These are phyloP conservation scores for Lepiota brunneoincarnata DNA, from an alignment of 768 basidiomycete genomes.

Conservation along the genomic window DNA sequence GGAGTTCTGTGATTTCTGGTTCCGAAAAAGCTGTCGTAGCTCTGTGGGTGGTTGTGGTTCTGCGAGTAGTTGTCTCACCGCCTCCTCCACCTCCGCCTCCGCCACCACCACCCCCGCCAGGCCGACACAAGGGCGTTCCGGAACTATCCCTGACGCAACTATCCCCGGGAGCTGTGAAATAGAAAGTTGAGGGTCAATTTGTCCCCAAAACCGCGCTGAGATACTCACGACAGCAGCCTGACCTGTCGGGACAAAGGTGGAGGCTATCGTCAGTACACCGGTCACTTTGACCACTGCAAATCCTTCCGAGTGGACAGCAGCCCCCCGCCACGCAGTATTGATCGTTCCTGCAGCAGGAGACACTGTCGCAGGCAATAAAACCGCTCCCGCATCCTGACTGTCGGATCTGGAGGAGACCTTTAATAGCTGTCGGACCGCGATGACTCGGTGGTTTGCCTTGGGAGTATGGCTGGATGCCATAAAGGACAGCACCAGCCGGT, in stretches of 20 bases:
- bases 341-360: background rate
- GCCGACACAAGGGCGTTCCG: background rate
- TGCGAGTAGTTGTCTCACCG: background rate
- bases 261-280: background rate
- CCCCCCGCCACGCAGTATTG: background rate
- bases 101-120: too few relatives aligned
- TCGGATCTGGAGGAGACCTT: constrained; percentile 6
- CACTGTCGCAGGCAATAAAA: background rate
- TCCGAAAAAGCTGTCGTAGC: too few relatives aligned
- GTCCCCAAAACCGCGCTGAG: too few relatives aligned
- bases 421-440: background rate
- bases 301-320: constrained; percentile 1
- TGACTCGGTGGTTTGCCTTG: background rate
- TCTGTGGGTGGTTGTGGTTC: background rate
- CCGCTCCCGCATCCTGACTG: constrained; percentile 3
- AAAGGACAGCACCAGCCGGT: background rate
- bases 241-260: background rate
- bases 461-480: background rate
- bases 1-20: too few relatives aligned
- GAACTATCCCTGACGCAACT: background rate
- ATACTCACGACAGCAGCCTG: constrained; percentile 1
- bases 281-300: background rate
- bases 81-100: background rate
- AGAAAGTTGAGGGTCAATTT: too few relatives aligned
- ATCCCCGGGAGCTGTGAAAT: background rate